These are phyloP conservation scores for Astrocystis sublimbata DNA, from an alignment of 495 filamentous ascomycete genomes.

Conservation along the genomic window DNA sequence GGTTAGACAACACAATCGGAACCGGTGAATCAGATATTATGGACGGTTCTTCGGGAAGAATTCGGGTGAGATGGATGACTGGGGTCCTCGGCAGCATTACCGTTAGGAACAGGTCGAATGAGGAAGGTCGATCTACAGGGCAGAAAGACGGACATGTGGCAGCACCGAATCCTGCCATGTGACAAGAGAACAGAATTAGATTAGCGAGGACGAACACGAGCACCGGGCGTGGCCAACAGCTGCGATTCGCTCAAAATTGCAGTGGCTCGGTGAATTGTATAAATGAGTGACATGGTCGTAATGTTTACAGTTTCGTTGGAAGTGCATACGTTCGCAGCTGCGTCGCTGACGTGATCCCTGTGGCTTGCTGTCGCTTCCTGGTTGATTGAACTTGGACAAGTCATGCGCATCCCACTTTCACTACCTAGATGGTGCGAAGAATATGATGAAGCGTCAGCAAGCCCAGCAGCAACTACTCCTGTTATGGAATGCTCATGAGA, in stretches of 20 bases:
- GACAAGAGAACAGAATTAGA: not conserved
- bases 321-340: not conserved
- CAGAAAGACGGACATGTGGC: no score
- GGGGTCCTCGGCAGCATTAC: not conserved
- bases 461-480: no score
- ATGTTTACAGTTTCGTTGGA: not conserved
- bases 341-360: not conserved
- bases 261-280: not conserved
- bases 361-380: not conserved
- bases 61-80: not conserved
- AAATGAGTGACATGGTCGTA: not conserved
- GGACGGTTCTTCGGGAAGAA: not conserved
- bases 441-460: not conserved
- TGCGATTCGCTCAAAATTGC: not conserved
- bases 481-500: not conserved
- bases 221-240: not conserved
- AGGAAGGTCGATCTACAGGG: not conserved
- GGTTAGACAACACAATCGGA: not conserved
- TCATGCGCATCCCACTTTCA: not conserved
- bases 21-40: not conserved
- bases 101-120: not conserved
- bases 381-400: not conserved
- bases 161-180: not conserved
- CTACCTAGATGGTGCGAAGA: not conserved
- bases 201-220: not conserved